These are phyloP conservation scores for Barnettozyma sucrosica DNA, from an alignment of 805 yeast species.

Conservation along the genomic window DNA sequence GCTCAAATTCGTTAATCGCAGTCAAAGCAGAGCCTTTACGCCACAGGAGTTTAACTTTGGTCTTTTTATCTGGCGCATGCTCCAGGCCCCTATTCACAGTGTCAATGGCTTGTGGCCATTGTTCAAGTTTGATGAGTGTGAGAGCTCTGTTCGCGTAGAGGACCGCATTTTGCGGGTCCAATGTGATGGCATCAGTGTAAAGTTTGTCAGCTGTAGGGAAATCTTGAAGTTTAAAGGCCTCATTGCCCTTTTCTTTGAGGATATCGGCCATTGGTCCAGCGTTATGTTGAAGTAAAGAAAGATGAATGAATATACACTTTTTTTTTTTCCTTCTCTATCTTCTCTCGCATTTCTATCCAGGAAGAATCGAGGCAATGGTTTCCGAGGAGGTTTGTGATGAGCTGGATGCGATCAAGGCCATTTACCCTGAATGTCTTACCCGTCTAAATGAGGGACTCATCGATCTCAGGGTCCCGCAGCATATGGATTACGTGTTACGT, in stretches of 20 bases:
- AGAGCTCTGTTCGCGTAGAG: slow-evolving; percentile 66
- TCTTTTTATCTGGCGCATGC: slow-evolving; percentile 25
- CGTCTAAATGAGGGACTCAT: slow-evolving; percentile 31
- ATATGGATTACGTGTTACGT: slow-evolving; percentile 54
- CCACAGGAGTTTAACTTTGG: slow-evolving; percentile 44
- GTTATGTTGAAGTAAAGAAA: background rate
- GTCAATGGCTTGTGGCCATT: slow-evolving; percentile 42
- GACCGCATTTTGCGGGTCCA: slow-evolving; percentile 46
- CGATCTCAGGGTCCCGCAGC: slow-evolving; percentile 54
- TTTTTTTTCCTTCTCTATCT: background rate
- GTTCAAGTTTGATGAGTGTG: slow-evolving; percentile 47
- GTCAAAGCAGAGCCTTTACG: slow-evolving; percentile 41
- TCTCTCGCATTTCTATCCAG: background rate
- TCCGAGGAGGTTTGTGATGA: slow-evolving; percentile 62
- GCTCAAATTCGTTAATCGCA: slow-evolving; percentile 22
- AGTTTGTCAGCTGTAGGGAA: slow-evolving; percentile 45
- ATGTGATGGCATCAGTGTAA: slow-evolving; percentile 50
- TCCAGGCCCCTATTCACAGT: slow-evolving; percentile 47
- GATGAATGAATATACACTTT: background rate
- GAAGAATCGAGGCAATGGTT: slow-evolving; percentile 9
- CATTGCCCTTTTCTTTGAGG: slow-evolving; percentile 42
- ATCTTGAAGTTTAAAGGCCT: slow-evolving; percentile 39
- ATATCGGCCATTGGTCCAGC: slow-evolving; percentile 23
- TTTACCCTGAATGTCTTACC: slow-evolving; percentile 62
- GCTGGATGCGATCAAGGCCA: slow-evolving; percentile 77